phyloP scores from a whole-genome alignment of 495 filamentous ascomycete genomes.

The Penicillium lividum region DNA sequence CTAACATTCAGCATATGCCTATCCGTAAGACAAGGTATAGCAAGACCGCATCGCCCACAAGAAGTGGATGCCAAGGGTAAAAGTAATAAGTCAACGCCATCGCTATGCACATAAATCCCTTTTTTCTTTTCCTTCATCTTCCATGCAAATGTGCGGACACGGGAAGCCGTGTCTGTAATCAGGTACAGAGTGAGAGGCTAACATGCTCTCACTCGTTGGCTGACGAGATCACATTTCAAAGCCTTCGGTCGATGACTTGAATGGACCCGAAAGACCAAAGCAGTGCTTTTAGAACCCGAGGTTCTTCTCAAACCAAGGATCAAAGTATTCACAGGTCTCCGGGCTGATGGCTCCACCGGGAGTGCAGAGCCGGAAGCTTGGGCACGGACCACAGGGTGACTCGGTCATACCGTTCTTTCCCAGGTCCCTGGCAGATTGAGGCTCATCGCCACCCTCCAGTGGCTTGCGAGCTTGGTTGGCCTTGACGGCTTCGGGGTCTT shows the following conservation, averaged over 20 bases:
- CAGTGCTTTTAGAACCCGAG: constrained; percentile 36
- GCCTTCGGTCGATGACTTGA: background rate
- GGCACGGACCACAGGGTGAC: constrained; percentile 86
- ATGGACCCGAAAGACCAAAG: background rate
- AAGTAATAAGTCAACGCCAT: constrained; percentile 35
- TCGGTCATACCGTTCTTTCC: constrained; percentile 75
- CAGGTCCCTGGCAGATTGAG: constrained; percentile 18
- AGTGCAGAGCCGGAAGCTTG: constrained; percentile 89
- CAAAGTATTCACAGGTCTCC: constrained; percentile 87
- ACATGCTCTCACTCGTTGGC: constrained; percentile 3
- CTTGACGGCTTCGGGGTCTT: constrained; percentile 41
- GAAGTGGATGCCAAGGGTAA: constrained; percentile 6
- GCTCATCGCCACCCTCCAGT: constrained; percentile 30
- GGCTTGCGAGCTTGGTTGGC: constrained; percentile 43
- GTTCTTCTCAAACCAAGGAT: constrained; percentile 65
- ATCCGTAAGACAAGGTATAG: constrained; percentile 12
- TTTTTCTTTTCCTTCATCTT: constrained; percentile 17
- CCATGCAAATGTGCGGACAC: constrained; percentile 19
- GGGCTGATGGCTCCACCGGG: constrained; percentile 87
- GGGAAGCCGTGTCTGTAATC: constrained; percentile 11
- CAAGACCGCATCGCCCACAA: constrained; percentile 13
- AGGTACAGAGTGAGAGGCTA: constrained; percentile 1
- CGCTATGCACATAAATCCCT: constrained; percentile 39
- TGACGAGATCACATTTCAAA: background rate
- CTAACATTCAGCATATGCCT: constrained; percentile 7